Evolutionary conservation across 805 yeast species (phyloP).

Genomic region (Vanderwaltozyma yarrowii): DNA sequence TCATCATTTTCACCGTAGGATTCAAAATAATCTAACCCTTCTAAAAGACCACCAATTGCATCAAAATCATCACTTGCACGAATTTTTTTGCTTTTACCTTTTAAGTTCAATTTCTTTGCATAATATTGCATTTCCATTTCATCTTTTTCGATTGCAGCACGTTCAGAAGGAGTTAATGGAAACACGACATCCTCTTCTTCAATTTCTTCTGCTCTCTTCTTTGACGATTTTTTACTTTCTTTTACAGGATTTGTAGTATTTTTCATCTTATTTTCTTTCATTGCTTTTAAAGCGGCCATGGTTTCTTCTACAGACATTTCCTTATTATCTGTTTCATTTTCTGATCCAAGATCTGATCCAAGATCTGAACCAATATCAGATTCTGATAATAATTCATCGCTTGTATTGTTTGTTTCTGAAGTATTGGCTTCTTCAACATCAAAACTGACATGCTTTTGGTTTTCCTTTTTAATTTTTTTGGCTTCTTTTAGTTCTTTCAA

Average conservation of each 20-base stretch:
- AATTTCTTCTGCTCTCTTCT: constrained; percentile 5
- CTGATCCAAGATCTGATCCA: neutral
- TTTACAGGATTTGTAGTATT: neutral
- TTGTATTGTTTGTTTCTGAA: too few species aligned
- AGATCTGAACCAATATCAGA: neutral
- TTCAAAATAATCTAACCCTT: constrained; percentile 44
- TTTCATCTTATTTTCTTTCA: constrained; percentile 17
- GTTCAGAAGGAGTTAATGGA: constrained; percentile 35
- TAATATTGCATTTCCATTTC: constrained; percentile 75
- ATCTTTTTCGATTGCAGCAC: constrained; percentile 43
- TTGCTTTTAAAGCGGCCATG: constrained; percentile 19
- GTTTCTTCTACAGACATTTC: constrained; percentile 29
- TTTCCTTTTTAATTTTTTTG: constrained; percentile 6
- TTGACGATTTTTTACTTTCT: constrained; percentile 13
- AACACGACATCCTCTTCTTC: constrained; percentile 7
- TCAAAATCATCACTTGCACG: constrained; percentile 51
- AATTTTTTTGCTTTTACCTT: constrained; percentile 42
- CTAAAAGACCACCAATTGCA: constrained; percentile 70
- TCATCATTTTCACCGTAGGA: constrained; percentile 26
- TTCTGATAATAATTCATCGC: constrained; percentile 3
- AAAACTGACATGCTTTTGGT: neutral
- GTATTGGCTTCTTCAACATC: neutral
- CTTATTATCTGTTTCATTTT: constrained; percentile 15
- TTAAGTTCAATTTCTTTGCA: constrained; percentile 70
- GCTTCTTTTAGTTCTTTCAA: constrained; percentile 33